Evolutionary conservation across 805 yeast genomes (phyloP).

Genomic region (Pichia gijzeniarum): DNA sequence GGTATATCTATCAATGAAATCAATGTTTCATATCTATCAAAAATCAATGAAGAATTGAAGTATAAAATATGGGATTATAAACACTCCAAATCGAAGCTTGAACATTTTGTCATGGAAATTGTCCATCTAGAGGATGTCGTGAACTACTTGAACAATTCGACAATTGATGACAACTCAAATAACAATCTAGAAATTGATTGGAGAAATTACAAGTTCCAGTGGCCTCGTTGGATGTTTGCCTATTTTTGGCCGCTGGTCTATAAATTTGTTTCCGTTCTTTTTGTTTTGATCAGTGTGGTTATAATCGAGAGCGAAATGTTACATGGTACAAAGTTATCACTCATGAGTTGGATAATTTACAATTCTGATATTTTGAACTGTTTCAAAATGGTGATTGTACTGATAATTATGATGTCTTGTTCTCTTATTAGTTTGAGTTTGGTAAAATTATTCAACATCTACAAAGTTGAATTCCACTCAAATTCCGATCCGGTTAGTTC

Average conservation of each 20-base stretch:
- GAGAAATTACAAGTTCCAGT: slow-evolving; percentile 2
- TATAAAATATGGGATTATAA: slow-evolving; percentile 34
- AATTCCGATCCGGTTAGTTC: slow-evolving; percentile 71
- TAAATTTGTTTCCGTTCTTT: slow-evolving; percentile 36
- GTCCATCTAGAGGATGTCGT: slow-evolving; percentile 50
- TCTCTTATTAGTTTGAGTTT: slow-evolving; percentile 61
- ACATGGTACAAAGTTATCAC: slow-evolving; percentile 60
- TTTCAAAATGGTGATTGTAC: slow-evolving; percentile 26
- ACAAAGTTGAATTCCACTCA: slow-evolving; percentile 59
- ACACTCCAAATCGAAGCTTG: slow-evolving; percentile 54
- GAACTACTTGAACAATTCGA: slow-evolving; percentile 27
- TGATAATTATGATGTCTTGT: slow-evolving; percentile 63
- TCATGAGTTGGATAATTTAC: slow-evolving; percentile 43
- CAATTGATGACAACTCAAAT: not conserved
- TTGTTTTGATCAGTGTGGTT: slow-evolving; percentile 42
- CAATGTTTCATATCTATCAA: not conserved
- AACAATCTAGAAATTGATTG: slow-evolving; percentile 5
- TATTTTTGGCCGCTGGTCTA: slow-evolving; percentile 36
- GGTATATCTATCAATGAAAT: slow-evolving; percentile 2
- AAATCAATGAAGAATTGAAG: slow-evolving; percentile 6
- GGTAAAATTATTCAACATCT: slow-evolving; percentile 66
- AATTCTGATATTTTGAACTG: slow-evolving; percentile 35
- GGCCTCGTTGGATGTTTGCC: slow-evolving; percentile 2
- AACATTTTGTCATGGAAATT: slow-evolving; percentile 41
- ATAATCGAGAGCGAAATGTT: slow-evolving; percentile 69